Percentiles rank a stretch among this genome's conserved stretches.
Conservation (phyloP, 768 basidiomycete genomes). For the Mycena rosella region DNA sequence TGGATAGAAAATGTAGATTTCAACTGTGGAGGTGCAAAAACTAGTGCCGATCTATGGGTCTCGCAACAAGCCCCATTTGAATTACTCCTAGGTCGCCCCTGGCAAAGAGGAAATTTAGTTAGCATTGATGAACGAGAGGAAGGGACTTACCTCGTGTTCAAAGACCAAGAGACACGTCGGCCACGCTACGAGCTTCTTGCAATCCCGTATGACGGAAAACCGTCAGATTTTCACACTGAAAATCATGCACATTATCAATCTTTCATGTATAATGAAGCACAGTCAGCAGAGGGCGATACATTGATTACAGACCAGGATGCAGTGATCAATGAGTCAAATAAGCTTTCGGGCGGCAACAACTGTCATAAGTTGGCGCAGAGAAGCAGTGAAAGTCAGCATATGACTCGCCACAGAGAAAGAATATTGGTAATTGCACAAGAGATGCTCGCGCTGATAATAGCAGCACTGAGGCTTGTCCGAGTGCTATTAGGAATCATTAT, state of each 20-base stretch:
- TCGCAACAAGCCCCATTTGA: conserved; percentile 32
- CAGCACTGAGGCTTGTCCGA: too few relatives aligned
- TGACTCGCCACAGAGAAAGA: too few relatives aligned
- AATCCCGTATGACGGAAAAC: conserved; percentile 1
- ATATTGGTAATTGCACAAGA: too few relatives aligned
- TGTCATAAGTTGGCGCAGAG: too few relatives aligned
- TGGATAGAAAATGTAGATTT: conserved; percentile 38
- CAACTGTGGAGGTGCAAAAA: conserved; percentile 37
- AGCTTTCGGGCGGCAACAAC: too few relatives aligned
- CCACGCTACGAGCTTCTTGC: conserved; percentile 34
- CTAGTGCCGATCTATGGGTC: conserved; percentile 41
- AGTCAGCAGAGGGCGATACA: too few relatives aligned
- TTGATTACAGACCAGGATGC: too few relatives aligned
- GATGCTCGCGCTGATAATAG: too few relatives aligned
- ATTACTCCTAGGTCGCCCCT: conserved; percentile 40
- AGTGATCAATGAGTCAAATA: too few relatives aligned
- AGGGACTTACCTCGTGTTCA: conserved; percentile 44
- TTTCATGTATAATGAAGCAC: not conserved
- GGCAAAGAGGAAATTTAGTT: conserved; percentile 42
- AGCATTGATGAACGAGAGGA: conserved; percentile 43
- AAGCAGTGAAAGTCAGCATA: too few relatives aligned
- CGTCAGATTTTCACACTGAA: not conserved
- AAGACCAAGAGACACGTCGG: conserved; percentile 18
- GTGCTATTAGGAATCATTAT: too few relatives aligned
- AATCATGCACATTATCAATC: not conserved